Conservation (phyloP, 768 basidiomycete species). For the Termitomyces heimii region DNA sequence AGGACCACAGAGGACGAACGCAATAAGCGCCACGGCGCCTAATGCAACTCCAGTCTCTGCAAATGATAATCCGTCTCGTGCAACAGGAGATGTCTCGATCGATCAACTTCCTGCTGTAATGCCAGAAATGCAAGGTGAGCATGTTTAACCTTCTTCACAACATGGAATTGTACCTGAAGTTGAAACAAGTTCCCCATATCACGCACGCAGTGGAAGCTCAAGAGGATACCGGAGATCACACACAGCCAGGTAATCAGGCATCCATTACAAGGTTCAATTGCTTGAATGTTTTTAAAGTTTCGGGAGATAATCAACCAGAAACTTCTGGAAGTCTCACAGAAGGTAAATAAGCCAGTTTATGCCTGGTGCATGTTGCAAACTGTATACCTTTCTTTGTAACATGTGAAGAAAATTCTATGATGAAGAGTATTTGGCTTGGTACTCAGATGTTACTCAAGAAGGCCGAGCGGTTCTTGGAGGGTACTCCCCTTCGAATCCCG, state of each 20-base stretch:
- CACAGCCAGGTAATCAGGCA: background rate
- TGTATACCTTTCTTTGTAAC: no score
- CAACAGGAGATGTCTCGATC: background rate
- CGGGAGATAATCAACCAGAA: background rate
- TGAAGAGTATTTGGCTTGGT: background rate
- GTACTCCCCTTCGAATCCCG: background rate
- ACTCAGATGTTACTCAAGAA: background rate
- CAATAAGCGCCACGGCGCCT: background rate
- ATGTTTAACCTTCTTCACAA: background rate
- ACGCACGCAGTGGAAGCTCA: background rate
- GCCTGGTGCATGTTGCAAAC: no score
- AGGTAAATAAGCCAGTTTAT: background rate
- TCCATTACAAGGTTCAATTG: background rate
- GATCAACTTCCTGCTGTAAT: background rate
- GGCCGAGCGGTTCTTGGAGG: background rate
- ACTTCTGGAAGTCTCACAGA: background rate
- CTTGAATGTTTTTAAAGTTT: background rate
- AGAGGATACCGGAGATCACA: no score
- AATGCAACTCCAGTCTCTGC: background rate
- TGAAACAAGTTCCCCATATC: background rate
- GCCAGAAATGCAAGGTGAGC: background rate
- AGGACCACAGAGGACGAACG: background rate
- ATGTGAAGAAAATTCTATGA: background rate
- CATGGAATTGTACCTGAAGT: no score
- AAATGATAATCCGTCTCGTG: background rate